Percentiles rank a stretch among this genome's conserved stretches.
phyloP scores from a whole-genome alignment of 768 basidiomycete genomes.

The Lactarius hengduanensis region DNA sequence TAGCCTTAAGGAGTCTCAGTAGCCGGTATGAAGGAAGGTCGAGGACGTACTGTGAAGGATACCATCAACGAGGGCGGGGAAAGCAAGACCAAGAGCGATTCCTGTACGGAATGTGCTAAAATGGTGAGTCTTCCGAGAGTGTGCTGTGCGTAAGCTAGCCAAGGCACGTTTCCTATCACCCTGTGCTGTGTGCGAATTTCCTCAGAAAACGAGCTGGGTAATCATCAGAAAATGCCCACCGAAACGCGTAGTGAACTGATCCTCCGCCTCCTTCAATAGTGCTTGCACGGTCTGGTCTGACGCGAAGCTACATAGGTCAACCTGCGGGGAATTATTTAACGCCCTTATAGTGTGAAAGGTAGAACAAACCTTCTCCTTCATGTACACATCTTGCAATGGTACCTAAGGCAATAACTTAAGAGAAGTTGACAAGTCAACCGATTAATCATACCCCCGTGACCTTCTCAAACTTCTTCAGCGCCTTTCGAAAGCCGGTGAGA shows the following conservation, averaged over 20 bases:
- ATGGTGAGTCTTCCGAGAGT: conserved; percentile 57
- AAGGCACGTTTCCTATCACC: conserved; percentile 82
- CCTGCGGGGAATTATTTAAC: conserved; percentile 38
- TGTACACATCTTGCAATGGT: conserved; percentile 72
- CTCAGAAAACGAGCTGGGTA: not conserved
- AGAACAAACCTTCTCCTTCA: conserved; percentile 64
- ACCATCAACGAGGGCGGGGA: conserved; percentile 67
- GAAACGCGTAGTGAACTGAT: conserved; percentile 72
- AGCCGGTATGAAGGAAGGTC: conserved; percentile 1
- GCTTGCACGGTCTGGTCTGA: conserved; percentile 56
- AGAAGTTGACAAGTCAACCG: not conserved
- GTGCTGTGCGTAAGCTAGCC: conserved; percentile 56
- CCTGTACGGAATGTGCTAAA: conserved; percentile 76
- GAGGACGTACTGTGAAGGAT: conserved; percentile 54
- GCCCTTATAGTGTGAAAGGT: not conserved
- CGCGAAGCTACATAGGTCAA: conserved; percentile 66
- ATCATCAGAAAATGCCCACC: conserved; percentile 45
- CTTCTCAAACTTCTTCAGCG: conserved; percentile 84
- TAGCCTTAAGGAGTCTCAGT: conserved; percentile 45
- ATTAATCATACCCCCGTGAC: conserved; percentile 53
- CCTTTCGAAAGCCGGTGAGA: conserved; percentile 85
- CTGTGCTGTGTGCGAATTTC: conserved; percentile 38
- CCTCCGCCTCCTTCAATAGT: conserved; percentile 77
- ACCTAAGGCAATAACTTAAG: conserved; percentile 43
- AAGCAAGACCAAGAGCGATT: conserved; percentile 62